These are phyloP conservation scores for Paramyrothecium sp. DNA, from an alignment of 2,329 filamentous ascomycete species.

Conservation along the genomic window DNA sequence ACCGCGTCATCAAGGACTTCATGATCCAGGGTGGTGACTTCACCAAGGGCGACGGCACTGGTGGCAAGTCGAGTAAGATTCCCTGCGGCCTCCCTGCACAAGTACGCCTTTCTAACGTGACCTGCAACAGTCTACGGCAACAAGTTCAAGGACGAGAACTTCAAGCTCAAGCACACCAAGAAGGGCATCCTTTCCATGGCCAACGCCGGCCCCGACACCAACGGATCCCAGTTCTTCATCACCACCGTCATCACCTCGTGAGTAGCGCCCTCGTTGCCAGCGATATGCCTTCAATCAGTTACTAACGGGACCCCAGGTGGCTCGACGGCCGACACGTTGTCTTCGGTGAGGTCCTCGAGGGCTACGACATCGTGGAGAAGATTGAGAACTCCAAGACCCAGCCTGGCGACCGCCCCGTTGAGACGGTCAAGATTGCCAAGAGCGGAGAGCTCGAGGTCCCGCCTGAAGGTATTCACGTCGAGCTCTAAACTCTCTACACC, in stretches of 20 bases:
- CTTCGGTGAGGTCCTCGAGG: conserved; percentile 86
- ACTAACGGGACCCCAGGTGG: conserved; percentile 52
- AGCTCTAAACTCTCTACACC: conserved; percentile 62
- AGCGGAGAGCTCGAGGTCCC: conserved; percentile 82
- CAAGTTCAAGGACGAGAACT: conserved; percentile 88
- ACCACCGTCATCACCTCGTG: conserved; percentile 78
- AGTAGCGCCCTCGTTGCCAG: conserved; percentile 22
- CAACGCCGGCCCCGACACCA: conserved; percentile 82
- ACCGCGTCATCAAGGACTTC: conserved; percentile 87
- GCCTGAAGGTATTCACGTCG: conserved; percentile 89
- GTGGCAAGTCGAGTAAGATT: conserved; percentile 75
- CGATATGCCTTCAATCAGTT: neutral
- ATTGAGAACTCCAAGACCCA: conserved; percentile 71
- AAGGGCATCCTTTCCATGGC: conserved; percentile 82
- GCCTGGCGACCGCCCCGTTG: conserved; percentile 65
- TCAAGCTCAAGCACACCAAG: conserved; percentile 91
- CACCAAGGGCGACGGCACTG: conserved; percentile 77
- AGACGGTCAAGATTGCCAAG: conserved; percentile 74
- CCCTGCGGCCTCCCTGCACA: neutral
- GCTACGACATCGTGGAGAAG: conserved; percentile 76
- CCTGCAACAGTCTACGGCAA: conserved; percentile 69
- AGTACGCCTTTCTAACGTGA: conserved; percentile 8
- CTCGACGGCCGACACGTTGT: conserved; percentile 83
- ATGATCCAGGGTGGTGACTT: conserved; percentile 94
- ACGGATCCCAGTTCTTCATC: conserved; percentile 89